Evolutionary conservation across 2,329 filamentous ascomycete genomes (phyloP).

Genomic region (Fusarium brevicatenulatum): DNA sequence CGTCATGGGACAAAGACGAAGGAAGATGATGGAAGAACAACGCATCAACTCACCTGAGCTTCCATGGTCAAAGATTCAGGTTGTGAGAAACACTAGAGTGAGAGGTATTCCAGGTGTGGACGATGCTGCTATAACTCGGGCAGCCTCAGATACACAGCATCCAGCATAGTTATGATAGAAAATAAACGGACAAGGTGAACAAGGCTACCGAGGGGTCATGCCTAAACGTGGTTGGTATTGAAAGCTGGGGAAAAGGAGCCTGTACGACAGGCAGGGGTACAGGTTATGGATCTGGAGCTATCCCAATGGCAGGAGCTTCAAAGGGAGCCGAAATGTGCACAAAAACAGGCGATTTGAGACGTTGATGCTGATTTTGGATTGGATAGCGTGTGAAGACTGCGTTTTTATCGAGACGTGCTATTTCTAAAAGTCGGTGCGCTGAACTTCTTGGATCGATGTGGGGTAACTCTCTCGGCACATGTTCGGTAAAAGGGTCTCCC

Average conservation of each 20-base stretch:
- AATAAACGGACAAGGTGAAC: slow-evolving; percentile 45
- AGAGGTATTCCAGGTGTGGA: slow-evolving; percentile 28
- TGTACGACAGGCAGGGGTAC: slow-evolving; percentile 20
- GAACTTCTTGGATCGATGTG: slow-evolving; percentile 52
- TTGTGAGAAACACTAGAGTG: slow-evolving; percentile 15
- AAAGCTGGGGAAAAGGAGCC: slow-evolving; percentile 30
- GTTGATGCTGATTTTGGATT: slow-evolving; percentile 31
- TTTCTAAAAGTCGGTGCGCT: slow-evolving; percentile 54
- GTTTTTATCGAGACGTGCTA: slow-evolving; percentile 51
- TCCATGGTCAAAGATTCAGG: slow-evolving; percentile 54
- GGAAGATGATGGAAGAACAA: slow-evolving; percentile 18
- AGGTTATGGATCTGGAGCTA: slow-evolving; percentile 21
- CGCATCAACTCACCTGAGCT: slow-evolving; percentile 55
- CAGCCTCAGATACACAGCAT: slow-evolving; percentile 55
- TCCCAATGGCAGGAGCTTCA: not conserved
- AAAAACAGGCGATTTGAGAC: slow-evolving; percentile 8
- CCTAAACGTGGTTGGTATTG: slow-evolving; percentile 41
- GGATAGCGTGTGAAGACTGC: slow-evolving; percentile 43
- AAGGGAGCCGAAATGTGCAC: not conserved
- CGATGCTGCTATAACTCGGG: slow-evolving; percentile 57
- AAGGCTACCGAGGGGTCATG: slow-evolving; percentile 57
- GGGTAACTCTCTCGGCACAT: slow-evolving; percentile 42
- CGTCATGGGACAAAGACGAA: slow-evolving; percentile 39
- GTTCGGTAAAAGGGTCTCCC: slow-evolving; percentile 19
- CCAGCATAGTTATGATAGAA: slow-evolving; percentile 54